Base-by-base conservation (phyloP, 73 alveolate species). In the Stentor roeselii region DNA sequence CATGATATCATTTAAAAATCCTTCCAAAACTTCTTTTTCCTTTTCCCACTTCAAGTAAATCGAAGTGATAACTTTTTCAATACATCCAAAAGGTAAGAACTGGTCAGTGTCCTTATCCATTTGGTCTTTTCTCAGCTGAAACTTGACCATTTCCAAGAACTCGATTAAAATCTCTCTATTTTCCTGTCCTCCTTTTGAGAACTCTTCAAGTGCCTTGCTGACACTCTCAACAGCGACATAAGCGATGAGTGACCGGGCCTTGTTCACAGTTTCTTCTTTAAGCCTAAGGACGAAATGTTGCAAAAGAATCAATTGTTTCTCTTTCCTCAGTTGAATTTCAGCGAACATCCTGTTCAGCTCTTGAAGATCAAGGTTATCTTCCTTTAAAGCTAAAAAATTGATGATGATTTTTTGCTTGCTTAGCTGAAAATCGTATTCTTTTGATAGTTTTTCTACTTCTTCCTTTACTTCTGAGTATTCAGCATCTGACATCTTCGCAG, bases 271-370 rank as follows among this genome's bases (percentile, higher is more conserved):
- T 27, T 27, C 41, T 67, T 67, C 80, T 67, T 67, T 67, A 21
- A 67, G n/a, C 0, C 41, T 0, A 0, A 67, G 41, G 21, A 67
- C 37, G 34, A 67, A 67, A 1, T 67, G 80, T 2, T 67, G 80
- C 11, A 67, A 21, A 27, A 32, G 15, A 32, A 67, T 67, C 27
- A 67, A n/a, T 34, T 67, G 41, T 34, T 32, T 67, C 37, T 67
- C 80, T 1, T 32, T 21, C 41, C 34, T 21, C 2, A 67, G 3
- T 40, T 67, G 80, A 0, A 67, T 15, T 21, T 67, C 80, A 21
- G 80, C 80, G 41, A 67, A 67, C 80, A 67, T 67, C 37, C 80
- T 67, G 11, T 21, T 21, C 14, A 67, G 14, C 34, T 67, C 80
- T 67, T 67, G n/a, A 14, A 67, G 14, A 67, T 67, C 80, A n/a